These are phyloP conservation scores for Microthlaspi erraticum DNA, from an alignment of 345 rosid genomes.

Conservation along the genomic window DNA sequence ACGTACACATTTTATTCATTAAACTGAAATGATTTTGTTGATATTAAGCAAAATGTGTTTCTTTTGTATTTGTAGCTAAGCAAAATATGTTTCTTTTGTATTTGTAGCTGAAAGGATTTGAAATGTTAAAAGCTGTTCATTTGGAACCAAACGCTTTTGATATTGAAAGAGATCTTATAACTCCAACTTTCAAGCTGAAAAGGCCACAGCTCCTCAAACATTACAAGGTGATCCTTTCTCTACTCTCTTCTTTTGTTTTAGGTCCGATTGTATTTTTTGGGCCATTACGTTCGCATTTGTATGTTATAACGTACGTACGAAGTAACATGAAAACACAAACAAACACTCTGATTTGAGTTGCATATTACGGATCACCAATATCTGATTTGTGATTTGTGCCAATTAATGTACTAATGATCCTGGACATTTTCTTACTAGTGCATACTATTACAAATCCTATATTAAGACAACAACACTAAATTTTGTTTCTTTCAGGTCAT, in stretches of 20 bases:
- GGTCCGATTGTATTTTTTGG: not conserved
- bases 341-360: not conserved
- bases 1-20: conserved; percentile 32
- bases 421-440: conserved; percentile 15
- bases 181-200: conserved; percentile 89
- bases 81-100: not conserved
- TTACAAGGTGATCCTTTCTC: conserved; percentile 62
- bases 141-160: conserved; percentile 82
- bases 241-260: conserved; percentile 15
- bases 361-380: not conserved
- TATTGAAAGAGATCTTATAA: conserved; percentile 82
- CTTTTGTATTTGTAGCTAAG: conserved; percentile 53
- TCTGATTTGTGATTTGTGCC: not conserved
- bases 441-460: not conserved
- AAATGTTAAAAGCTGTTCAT: conserved; percentile 81
- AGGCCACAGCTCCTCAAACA: conserved; percentile 85
- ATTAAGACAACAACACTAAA: not conserved
- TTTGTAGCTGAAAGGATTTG: conserved; percentile 82
- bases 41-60: not conserved
- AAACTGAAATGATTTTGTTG: conserved; percentile 1
- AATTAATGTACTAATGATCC: conserved; percentile 1
- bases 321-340: not conserved
- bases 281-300: not conserved
- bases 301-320: not conserved
- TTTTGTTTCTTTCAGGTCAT: conserved; percentile 49